Evolutionary conservation across 1,139 yeast species (phyloP).

Genomic region (Eremothecium cymbalariae): DNA sequence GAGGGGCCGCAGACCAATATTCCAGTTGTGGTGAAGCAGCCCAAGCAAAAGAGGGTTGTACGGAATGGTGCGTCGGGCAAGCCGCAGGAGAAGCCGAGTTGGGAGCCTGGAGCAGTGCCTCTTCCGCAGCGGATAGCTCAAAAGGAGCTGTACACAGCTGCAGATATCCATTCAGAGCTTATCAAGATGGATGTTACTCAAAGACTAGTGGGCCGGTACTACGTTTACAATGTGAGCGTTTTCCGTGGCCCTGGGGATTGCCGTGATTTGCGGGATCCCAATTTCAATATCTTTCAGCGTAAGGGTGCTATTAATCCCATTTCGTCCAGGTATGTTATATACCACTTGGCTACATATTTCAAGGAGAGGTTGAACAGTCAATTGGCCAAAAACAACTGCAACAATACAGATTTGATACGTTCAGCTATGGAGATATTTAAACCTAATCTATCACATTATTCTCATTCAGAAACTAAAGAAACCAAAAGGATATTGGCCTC

Average conservation of each 20-base stretch:
- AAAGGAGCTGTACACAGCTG: slow-evolving; percentile 3
- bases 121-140: background rate
- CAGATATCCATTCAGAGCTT: slow-evolving; percentile 5
- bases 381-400: slow-evolving; percentile 10
- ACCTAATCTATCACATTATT: slow-evolving; percentile 31
- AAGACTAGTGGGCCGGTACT: slow-evolving; percentile 11
- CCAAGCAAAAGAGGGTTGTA: background rate
- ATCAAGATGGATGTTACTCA: slow-evolving; percentile 6
- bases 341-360: slow-evolving; percentile 28
- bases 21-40: background rate
- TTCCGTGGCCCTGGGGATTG: slow-evolving; percentile 11
- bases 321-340: slow-evolving; percentile 31
- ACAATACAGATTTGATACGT: slow-evolving; percentile 12
- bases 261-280: slow-evolving; percentile 9
- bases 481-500: slow-evolving; percentile 23
- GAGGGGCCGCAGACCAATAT: background rate
- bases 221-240: slow-evolving; percentile 15
- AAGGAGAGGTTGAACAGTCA: slow-evolving; percentile 19
- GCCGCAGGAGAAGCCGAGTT: background rate
- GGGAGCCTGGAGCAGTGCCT: background rate
- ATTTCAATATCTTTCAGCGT: slow-evolving; percentile 26
- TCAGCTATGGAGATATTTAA: slow-evolving; percentile 28
- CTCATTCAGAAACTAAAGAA: slow-evolving; percentile 23
- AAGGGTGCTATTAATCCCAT: slow-evolving; percentile 26
- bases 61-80: background rate